A percentile compares a stretch with the other conserved stretches of the same genome.
Evolutionary conservation across 1,139 yeast species (phyloP).

Genomic region (Blastobotrys petasosporus): DNA sequence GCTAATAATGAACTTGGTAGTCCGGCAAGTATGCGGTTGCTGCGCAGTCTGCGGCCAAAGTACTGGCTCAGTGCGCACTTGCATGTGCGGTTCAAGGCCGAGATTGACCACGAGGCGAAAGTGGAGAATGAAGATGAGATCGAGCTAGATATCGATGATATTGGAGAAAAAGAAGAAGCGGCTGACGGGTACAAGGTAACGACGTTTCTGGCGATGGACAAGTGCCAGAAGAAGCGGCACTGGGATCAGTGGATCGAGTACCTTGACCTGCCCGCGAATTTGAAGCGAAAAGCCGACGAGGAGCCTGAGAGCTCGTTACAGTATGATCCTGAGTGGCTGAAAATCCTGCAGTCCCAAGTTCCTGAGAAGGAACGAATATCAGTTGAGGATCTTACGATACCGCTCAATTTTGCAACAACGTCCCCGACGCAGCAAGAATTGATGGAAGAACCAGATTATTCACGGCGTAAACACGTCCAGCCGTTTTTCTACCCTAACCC

Average conservation of each 20-base stretch:
- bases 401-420: conserved; percentile 14
- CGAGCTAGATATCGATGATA: conserved; percentile 31
- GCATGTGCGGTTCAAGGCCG: conserved; percentile 69
- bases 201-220: conserved; percentile 74
- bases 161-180: conserved; percentile 1
- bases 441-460: background rate
- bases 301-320: conserved; percentile 58
- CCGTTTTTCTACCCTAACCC: no score
- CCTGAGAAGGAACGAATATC: conserved; percentile 14
- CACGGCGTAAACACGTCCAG: background rate
- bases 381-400: conserved; percentile 8
- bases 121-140: conserved; percentile 40
- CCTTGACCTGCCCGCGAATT: no score
- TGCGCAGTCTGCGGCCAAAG: conserved; percentile 52
- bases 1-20: conserved; percentile 61
- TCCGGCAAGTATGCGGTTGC: conserved; percentile 56
- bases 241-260: conserved; percentile 26
- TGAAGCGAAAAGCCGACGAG: conserved; percentile 34
- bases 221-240: conserved; percentile 59
- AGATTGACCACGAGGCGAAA: conserved; percentile 33
- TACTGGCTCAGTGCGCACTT: conserved; percentile 89
- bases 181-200: conserved; percentile 34
- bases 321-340: conserved; percentile 40
- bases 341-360: conserved; percentile 29
- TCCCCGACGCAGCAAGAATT: conserved; percentile 2